Percentiles rank a stretch among this genome's conserved stretches.
Evolutionary conservation across 148 eudicot species (phyloP).

Genomic region (Camellia granthamiana): DNA sequence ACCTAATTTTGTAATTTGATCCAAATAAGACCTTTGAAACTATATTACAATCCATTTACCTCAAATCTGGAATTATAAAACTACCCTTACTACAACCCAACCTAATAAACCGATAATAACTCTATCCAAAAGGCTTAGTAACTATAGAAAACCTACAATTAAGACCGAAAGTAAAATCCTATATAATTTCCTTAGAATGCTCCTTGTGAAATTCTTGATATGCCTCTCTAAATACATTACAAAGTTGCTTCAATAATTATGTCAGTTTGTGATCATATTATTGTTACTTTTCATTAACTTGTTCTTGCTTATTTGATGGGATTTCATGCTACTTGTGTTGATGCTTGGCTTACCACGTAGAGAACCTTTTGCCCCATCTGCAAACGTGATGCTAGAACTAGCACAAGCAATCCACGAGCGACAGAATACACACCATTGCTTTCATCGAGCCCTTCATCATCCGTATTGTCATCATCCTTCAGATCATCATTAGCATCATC

Average conservation of each 20-base stretch:
- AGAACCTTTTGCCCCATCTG: conserved; percentile 96
- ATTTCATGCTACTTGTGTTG: conserved; percentile 77
- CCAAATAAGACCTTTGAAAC: too few relatives aligned
- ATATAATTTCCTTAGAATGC: too few relatives aligned
- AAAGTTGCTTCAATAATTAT: too few relatives aligned
- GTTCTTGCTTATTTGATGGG: conserved; percentile 36
- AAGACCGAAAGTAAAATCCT: too few relatives aligned
- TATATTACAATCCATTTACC: too few relatives aligned
- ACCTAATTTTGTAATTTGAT: neutral
- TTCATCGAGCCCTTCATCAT: conserved; percentile 53
- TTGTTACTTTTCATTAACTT: neutral
- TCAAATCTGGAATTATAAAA: too few relatives aligned
- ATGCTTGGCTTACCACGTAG: conserved; percentile 93
- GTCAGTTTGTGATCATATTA: neutral
- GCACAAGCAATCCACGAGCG: conserved; percentile 62
- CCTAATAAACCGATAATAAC: too few relatives aligned
- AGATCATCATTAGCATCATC: conserved; percentile 56
- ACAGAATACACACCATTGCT: conserved; percentile 87
- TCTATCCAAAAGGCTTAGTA: too few relatives aligned
- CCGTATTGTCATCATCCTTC: conserved; percentile 41
- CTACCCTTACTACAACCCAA: too few relatives aligned
- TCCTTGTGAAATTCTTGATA: too few relatives aligned
- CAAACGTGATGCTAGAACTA: conserved; percentile 83
- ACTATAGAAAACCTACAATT: too few relatives aligned
- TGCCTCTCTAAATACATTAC: too few relatives aligned